These are phyloP conservation scores for Xerocomus brunneocitrinus DNA, from an alignment of 768 basidiomycete genomes.

Conservation along the genomic window DNA sequence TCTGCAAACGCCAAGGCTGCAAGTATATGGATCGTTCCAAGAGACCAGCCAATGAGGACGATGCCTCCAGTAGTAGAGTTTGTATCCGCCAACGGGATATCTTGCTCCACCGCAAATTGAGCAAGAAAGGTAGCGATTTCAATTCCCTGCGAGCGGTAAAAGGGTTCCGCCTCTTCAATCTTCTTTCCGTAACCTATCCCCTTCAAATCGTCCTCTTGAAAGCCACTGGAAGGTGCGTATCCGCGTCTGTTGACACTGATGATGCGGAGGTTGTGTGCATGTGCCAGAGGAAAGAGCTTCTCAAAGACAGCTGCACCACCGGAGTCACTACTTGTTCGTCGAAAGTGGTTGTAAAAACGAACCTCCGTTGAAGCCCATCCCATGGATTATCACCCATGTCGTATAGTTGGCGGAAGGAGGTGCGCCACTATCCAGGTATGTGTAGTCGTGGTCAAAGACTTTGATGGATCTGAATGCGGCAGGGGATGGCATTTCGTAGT, in stretches of 20 bases:
- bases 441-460: slow-evolving; percentile 15
- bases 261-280: slow-evolving; percentile 18
- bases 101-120: slow-evolving; percentile 11
- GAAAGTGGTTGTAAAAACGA: not conserved
- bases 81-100: slow-evolving; percentile 13
- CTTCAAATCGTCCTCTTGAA: slow-evolving; percentile 9
- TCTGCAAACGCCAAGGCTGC: slow-evolving; percentile 16
- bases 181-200: slow-evolving; percentile 14
- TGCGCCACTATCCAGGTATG: slow-evolving; percentile 20
- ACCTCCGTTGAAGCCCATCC: slow-evolving; percentile 23
- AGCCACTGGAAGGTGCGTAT: slow-evolving; percentile 24
- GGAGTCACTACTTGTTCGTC: not conserved
- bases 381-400: slow-evolving; percentile 21
- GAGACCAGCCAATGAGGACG: slow-evolving; percentile 19
- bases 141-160: slow-evolving; percentile 13
- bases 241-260: slow-evolving; percentile 26
- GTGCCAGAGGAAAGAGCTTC: slow-evolving; percentile 22
- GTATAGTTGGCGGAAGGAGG: slow-evolving; percentile 16
- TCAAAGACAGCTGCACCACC: slow-evolving; percentile 6
- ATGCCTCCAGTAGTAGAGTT: slow-evolving; percentile 6
- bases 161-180: slow-evolving; percentile 11
- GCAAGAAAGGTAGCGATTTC: slow-evolving; percentile 19
- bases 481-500: slow-evolving; percentile 1
- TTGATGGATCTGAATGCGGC: slow-evolving; percentile 6
- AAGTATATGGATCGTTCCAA: slow-evolving; percentile 9